Percentiles rank a stretch among this genome's conserved stretches.
Conservation (phyloP, 192 early-diverging fungal species). For the Helicostylum pulchrum region DNA sequence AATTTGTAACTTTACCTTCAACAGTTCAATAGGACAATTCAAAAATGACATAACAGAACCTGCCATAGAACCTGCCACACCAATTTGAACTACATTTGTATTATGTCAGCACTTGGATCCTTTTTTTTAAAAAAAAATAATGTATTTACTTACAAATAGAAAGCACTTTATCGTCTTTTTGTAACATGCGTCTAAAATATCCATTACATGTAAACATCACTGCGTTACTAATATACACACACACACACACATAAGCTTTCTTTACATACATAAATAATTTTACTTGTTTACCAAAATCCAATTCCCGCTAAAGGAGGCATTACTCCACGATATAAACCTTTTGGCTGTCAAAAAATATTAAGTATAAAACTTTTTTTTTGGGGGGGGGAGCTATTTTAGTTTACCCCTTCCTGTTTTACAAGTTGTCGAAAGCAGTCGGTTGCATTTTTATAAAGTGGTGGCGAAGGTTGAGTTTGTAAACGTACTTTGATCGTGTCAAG, state of each 20-base stretch:
- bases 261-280: neutral
- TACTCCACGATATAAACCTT: conserved; percentile 67
- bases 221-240: conserved; percentile 53
- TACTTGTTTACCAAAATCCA: conserved; percentile 58
- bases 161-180: conserved; percentile 31
- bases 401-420: conserved; percentile 58
- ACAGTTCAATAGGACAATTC: conserved; percentile 65
- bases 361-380: neutral
- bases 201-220: conserved; percentile 67
- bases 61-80: conserved; percentile 53
- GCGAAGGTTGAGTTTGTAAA: conserved; percentile 61
- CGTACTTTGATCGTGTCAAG: conserved; percentile 69
- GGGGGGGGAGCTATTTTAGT: no score
- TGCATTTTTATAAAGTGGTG: conserved; percentile 57
- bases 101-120: conserved; percentile 15
- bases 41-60: conserved; percentile 68
- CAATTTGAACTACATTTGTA: conserved; percentile 49
- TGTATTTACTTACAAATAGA: no score
- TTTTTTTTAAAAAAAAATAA: no score
- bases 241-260: neutral
- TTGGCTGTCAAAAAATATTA: conserved; percentile 35
- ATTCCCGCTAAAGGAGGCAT: conserved; percentile 66
- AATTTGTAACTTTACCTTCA: conserved; percentile 71
- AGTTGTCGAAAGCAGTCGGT: conserved; percentile 53
- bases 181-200: conserved; percentile 54